Evolutionary conservation across 495 filamentous ascomycete species (phyloP), one percentile per base, ranked within the genome.

Genomic region (Penicillium cinerascens): DNA sequence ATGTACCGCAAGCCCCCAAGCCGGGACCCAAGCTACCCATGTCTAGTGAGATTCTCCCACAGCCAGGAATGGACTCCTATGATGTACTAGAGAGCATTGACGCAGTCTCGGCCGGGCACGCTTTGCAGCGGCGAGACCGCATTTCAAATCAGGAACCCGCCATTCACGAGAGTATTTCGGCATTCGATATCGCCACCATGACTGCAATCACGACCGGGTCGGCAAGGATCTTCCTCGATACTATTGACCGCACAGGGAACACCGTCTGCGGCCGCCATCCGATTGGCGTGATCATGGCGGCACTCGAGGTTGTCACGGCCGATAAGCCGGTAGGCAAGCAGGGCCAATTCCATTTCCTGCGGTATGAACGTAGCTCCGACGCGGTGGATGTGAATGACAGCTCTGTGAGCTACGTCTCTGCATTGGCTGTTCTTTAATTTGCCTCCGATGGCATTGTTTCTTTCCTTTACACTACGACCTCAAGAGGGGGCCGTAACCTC

Each of bases 231-330:
- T 97, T 96, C 64, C 72, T 88, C 27, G 75, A 84, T 4, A 79
- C 79, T 20, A 69, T 97, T 36, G 70, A 80, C 33, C 71, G 77
- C 35, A 97, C 91, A 0, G 83, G 80, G 29, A 99, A 99, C 59
- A 97, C 93, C 1, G 90, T 99, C 25, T 99, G 93, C 59, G 93
- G 93, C 44, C 76, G 91, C 38, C 95, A 99, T 77, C 93, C 93
- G 0, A 97, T 99, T 58, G 91, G 95, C 0, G 86, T 99, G 11
- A 79, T 95, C 10, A 89, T 99, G 88, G 91, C 91, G 2, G 91
- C 84, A 0, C 64, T 96, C 52, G 91, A 97, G 70, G 66, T 65
- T 37, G 60, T 87, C 49, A 66, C 54, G 2, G 58, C 41, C 18
- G 44, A 43, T 26, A 51, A 48, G 44, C 55, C 68, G n/a, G 61